phyloP scores from a whole-genome alignment of 768 basidiomycete species.

The Mycena maculata region DNA sequence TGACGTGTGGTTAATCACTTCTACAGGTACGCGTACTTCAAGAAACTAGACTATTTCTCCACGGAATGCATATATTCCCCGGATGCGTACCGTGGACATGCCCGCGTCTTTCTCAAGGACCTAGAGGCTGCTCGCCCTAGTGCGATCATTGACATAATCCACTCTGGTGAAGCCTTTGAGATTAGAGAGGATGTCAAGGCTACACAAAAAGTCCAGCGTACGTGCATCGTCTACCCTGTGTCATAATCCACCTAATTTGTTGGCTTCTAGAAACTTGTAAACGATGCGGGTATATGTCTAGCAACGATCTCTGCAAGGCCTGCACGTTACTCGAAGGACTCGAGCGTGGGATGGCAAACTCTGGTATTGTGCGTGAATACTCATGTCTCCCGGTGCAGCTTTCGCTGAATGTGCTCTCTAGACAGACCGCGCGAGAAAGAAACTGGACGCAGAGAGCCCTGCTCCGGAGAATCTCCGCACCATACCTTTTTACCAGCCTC shows the following conservation, averaged over 20 bases:
- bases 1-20: not conserved
- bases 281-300: conserved; percentile 95
- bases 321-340: conserved; percentile 92
- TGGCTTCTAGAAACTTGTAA: conserved; percentile 80
- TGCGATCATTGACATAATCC: conserved; percentile 97
- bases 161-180: conserved; percentile 94
- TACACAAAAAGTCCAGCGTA: conserved; percentile 87
- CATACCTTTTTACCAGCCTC: conserved; percentile 67
- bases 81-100: conserved; percentile 97
- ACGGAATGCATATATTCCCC: conserved; percentile 99
- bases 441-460: conserved; percentile 67
- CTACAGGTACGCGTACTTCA: conserved; percentile 96
- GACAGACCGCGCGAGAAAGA: conserved; percentile 77
- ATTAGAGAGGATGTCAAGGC: conserved; percentile 87
- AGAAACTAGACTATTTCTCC: conserved; percentile 98
- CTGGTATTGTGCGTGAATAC: conserved; percentile 65
- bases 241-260: conserved; percentile 15
- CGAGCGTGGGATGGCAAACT: conserved; percentile 80
- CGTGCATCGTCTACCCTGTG: conserved; percentile 47
- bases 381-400: not conserved
- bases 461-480: conserved; percentile 77
- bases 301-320: conserved; percentile 96
- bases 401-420: conserved; percentile 43
- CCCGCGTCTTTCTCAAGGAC: conserved; percentile 93
- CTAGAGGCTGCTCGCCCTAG: conserved; percentile 94